Evolutionary conservation across 1,284 basidiomycete genomes (phyloP).

Genomic region (Ustilago nuda): DNA sequence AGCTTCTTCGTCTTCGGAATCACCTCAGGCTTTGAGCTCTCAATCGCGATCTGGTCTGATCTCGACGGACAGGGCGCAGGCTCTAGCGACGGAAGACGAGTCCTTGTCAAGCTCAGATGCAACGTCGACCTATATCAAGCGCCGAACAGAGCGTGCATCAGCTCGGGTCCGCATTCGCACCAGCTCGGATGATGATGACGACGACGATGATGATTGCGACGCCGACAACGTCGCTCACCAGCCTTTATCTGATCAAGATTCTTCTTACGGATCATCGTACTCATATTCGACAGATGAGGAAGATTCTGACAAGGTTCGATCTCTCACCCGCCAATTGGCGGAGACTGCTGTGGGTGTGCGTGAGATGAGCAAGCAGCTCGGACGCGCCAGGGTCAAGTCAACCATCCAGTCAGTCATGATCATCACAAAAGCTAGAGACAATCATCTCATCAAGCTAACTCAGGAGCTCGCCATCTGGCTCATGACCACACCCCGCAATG

Average conservation of each 20-base stretch:
- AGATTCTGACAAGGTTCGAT: constrained; percentile 74
- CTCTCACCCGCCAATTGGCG: constrained; percentile 88
- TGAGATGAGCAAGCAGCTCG: constrained; percentile 98
- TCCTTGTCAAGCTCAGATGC: constrained; percentile 22
- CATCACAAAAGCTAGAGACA: constrained; percentile 98
- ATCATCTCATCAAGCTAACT: constrained; percentile 92
- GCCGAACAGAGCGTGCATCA: constrained; percentile 17
- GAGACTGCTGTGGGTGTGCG: constrained; percentile 96
- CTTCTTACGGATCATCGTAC: constrained; percentile 42
- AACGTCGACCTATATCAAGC: constrained; percentile 7
- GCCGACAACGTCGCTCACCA: constrained; percentile 38
- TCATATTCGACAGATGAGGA: constrained; percentile 73
- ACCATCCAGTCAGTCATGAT: constrained; percentile 93
- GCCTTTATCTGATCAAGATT: constrained; percentile 29
- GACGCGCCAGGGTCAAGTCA: constrained; percentile 88
- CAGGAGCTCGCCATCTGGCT: constrained; percentile 80
- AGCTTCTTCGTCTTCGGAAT: constrained; percentile 1
- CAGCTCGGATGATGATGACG: constrained; percentile 46
- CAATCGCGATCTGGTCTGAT: constrained; percentile 1
- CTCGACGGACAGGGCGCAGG: constrained; percentile 1
- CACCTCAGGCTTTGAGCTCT: not conserved
- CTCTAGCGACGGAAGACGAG: constrained; percentile 20
- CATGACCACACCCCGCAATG: constrained; percentile 60
- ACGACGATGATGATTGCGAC: constrained; percentile 36
- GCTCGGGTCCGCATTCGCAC: constrained; percentile 35